phyloP scores from a whole-genome alignment of 2,329 filamentous ascomycete species.

The Lizonia empirigonia region DNA sequence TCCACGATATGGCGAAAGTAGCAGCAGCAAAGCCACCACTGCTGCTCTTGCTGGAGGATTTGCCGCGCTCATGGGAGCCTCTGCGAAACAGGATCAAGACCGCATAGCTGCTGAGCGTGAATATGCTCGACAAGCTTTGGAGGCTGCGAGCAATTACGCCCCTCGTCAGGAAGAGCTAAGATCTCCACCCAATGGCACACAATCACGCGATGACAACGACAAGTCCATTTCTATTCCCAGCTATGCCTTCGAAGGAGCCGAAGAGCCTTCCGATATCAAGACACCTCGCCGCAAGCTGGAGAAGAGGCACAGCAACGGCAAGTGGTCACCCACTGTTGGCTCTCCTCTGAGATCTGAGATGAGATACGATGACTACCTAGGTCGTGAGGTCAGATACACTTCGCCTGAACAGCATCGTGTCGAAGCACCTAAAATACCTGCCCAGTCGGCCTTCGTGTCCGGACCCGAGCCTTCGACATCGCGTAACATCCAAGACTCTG shows the following conservation, averaged over 20 bases:
- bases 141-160: slow-evolving; percentile 28
- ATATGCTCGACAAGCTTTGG: slow-evolving; percentile 33
- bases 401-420: slow-evolving; percentile 22
- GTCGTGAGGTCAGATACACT: slow-evolving; percentile 11
- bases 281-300: slow-evolving; percentile 55
- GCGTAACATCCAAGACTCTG: slow-evolving; percentile 37
- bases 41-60: slow-evolving; percentile 42
- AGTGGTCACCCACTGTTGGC: slow-evolving; percentile 50
- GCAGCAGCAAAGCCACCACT: slow-evolving; percentile 24
- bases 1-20: slow-evolving; percentile 19
- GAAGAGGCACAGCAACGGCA: slow-evolving; percentile 52
- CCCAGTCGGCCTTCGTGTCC: slow-evolving; percentile 21
- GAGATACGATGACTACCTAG: slow-evolving; percentile 52
- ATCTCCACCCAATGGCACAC: slow-evolving; percentile 28
- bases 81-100: slow-evolving; percentile 44
- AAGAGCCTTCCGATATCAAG: slow-evolving; percentile 44
- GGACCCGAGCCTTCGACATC: slow-evolving; percentile 21
- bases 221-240: slow-evolving; percentile 35
- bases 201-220: slow-evolving; percentile 21
- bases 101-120: slow-evolving; percentile 37
- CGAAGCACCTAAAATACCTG: slow-evolving; percentile 25
- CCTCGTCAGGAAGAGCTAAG: slow-evolving; percentile 14
- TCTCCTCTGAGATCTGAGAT: slow-evolving; percentile 54
- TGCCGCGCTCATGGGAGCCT: slow-evolving; percentile 38
- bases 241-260: slow-evolving; percentile 43